Percentiles rank a stretch among this genome's conserved stretches.
phyloP scores from a whole-genome alignment of 2,329 filamentous ascomycete genomes.

The Sporothrix inflata region DNA sequence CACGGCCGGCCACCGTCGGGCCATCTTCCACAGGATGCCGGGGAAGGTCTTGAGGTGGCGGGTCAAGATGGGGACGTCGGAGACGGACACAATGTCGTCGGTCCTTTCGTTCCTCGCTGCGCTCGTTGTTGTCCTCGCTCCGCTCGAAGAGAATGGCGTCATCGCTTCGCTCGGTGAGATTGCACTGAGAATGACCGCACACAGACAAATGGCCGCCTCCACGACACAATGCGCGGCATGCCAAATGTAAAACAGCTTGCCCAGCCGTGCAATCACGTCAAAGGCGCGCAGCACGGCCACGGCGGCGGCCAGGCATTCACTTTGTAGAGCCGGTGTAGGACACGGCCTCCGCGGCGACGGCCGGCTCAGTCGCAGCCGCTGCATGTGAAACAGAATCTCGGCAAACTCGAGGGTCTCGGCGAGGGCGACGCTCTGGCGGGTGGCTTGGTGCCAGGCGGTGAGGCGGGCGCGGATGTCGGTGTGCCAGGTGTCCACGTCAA shows the following conservation, averaged over 20 bases:
- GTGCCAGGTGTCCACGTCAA: neutral
- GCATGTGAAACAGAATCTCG: constrained; percentile 18
- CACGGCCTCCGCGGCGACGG: neutral
- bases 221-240: constrained; percentile 16
- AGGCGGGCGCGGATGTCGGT: neutral
- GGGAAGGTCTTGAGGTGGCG: constrained; percentile 20
- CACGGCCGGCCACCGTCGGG: constrained; percentile 22
- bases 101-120: neutral
- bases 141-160: too few relatives aligned
- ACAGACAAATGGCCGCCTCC: constrained; percentile 13
- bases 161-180: too few relatives aligned
- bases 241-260: constrained; percentile 26
- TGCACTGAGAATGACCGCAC: neutral
- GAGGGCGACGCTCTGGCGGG: constrained; percentile 14
- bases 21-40: constrained; percentile 23
- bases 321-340: neutral
- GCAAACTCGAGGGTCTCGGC: constrained; percentile 15
- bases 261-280: constrained; percentile 21
- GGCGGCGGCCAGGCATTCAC: neutral
- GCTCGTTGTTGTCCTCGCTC: neutral
- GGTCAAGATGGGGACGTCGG: constrained; percentile 9
- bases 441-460: constrained; percentile 8
- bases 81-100: neutral
- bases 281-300: constrained; percentile 18
- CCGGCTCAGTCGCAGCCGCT: neutral